Percentiles rank a stretch among this genome's conserved stretches.
phyloP scores from a whole-genome alignment of 805 yeast species.

The Nakazawaea sp. region DNA sequence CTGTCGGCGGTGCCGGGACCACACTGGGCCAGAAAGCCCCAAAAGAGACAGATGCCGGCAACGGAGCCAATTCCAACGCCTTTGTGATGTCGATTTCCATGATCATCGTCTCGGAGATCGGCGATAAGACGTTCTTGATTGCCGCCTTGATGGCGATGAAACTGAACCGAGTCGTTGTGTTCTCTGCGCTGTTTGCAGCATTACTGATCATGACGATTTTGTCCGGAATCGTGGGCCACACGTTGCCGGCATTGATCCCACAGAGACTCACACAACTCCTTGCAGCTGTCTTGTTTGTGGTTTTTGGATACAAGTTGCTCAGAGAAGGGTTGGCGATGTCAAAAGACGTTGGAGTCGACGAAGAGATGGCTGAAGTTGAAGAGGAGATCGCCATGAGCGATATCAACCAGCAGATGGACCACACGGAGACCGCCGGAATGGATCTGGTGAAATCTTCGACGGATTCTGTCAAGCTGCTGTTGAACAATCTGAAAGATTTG shows the following conservation, averaged over 20 bases:
- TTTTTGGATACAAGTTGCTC: slow-evolving; percentile 73
- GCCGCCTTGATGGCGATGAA: slow-evolving; percentile 99
- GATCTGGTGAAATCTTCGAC: slow-evolving; percentile 8
- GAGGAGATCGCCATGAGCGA: slow-evolving; percentile 74
- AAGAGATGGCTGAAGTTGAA: slow-evolving; percentile 94
- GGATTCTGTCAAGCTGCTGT: neutral
- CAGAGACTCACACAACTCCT: slow-evolving; percentile 71
- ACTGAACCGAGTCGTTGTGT: slow-evolving; percentile 76
- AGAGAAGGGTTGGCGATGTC: slow-evolving; percentile 81
- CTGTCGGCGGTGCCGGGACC: too few species aligned
- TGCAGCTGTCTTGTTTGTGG: slow-evolving; percentile 75
- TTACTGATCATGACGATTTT: slow-evolving; percentile 85
- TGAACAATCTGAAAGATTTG: slow-evolving; percentile 41
- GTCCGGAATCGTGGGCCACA: slow-evolving; percentile 87
- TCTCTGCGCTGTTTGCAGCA: slow-evolving; percentile 80
- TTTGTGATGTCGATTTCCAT: slow-evolving; percentile 79
- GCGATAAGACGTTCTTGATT: slow-evolving; percentile 93
- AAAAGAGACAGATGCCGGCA: too few species aligned
- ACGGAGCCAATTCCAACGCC: slow-evolving; percentile 30
- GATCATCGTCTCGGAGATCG: slow-evolving; percentile 94
- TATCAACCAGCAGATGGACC: slow-evolving; percentile 40
- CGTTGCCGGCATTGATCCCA: slow-evolving; percentile 79
- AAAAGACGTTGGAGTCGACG: slow-evolving; percentile 80
- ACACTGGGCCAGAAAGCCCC: too few species aligned
- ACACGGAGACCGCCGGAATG: slow-evolving; percentile 50